A percentile compares a stretch with the other conserved stretches of the same genome.
Conservation (phyloP, 2,329 filamentous ascomycete species). For the Fusarium avenaceum region DNA sequence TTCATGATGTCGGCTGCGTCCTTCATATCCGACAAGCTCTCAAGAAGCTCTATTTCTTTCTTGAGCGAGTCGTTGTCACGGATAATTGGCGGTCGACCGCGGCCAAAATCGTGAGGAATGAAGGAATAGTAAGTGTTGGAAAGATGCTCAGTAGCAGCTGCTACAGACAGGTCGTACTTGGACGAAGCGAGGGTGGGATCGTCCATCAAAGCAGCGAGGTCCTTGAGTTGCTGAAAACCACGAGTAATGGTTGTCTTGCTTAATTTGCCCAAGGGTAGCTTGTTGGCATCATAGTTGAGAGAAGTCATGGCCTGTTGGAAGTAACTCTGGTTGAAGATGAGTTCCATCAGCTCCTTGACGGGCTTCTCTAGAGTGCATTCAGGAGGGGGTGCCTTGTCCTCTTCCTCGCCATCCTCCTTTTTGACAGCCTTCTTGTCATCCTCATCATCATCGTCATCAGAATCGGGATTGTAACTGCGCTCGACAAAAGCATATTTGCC, state of each 20-base stretch:
- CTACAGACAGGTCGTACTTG: slow-evolving; percentile 57
- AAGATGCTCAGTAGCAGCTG: slow-evolving; percentile 68
- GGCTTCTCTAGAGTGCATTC: slow-evolving; percentile 71
- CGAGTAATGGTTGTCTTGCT: slow-evolving; percentile 81
- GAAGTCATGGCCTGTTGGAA: slow-evolving; percentile 76
- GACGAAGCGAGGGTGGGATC: slow-evolving; percentile 61
- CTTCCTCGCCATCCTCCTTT: slow-evolving; percentile 55
- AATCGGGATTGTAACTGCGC: slow-evolving; percentile 79
- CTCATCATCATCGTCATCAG: slow-evolving; percentile 66
- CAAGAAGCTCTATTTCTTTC: slow-evolving; percentile 82
- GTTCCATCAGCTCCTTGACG: slow-evolving; percentile 77
- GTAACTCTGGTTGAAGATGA: slow-evolving; percentile 85
- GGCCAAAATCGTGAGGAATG: slow-evolving; percentile 86
- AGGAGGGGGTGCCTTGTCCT: slow-evolving; percentile 53
- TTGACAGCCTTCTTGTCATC: slow-evolving; percentile 51
- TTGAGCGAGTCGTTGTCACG: slow-evolving; percentile 70
- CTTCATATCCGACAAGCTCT: slow-evolving; percentile 88
- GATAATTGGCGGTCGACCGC: slow-evolving; percentile 79
- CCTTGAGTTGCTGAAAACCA: slow-evolving; percentile 83
- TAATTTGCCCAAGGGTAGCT: slow-evolving; percentile 86
- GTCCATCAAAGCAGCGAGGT: slow-evolving; percentile 76
- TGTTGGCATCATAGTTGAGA: slow-evolving; percentile 79
- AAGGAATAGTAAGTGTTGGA: slow-evolving; percentile 85
- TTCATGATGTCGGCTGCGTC: slow-evolving; percentile 84
- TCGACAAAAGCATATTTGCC: slow-evolving; percentile 87